Percentiles rank a stretch among this genome's conserved stretches.
These are phyloP conservation scores for Thermoascus crustaceus DNA, from an alignment of 2,329 filamentous ascomycete genomes.

Conservation along the genomic window DNA sequence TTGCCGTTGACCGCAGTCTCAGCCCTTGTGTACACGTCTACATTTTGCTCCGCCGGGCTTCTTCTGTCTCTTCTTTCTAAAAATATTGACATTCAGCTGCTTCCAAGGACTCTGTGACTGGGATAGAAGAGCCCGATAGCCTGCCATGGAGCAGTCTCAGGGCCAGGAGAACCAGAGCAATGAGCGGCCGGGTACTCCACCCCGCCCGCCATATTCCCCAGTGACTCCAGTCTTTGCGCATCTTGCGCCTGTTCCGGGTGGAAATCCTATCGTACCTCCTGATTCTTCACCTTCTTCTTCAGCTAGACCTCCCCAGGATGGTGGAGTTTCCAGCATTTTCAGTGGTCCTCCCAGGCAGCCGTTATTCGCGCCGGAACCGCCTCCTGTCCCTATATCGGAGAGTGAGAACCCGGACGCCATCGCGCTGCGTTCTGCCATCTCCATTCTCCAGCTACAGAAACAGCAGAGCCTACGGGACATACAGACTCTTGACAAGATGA, in stretches of 20 bases:
- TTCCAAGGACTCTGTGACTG: not conserved
- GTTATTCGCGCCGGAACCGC: slow-evolving; percentile 27
- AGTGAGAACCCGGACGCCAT: slow-evolving; percentile 73
- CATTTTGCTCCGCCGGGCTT: too few species aligned
- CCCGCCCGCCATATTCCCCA: slow-evolving; percentile 40
- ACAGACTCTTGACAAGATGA: slow-evolving; percentile 58
- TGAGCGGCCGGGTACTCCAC: slow-evolving; percentile 30
- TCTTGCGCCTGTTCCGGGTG: slow-evolving; percentile 20
- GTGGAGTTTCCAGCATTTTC: slow-evolving; percentile 7
- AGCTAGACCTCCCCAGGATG: slow-evolving; percentile 7
- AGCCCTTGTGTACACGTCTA: too few species aligned
- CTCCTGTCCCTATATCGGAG: slow-evolving; percentile 39
- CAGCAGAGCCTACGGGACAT: slow-evolving; percentile 71
- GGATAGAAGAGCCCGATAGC: not conserved
- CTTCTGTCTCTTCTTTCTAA: too few species aligned
- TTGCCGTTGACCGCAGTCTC: too few species aligned
- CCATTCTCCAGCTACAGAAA: slow-evolving; percentile 77
- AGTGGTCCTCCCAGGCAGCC: slow-evolving; percentile 11
- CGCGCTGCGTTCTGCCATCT: slow-evolving; percentile 75
- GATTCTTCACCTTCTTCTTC: slow-evolving; percentile 21
- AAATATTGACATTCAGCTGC: too few species aligned
- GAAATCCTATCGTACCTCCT: slow-evolving; percentile 26
- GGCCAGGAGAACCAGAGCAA: slow-evolving; percentile 11
- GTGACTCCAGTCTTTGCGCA: slow-evolving; percentile 38
- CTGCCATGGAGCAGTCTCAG: slow-evolving; percentile 33